Base-by-base conservation (phyloP, 169 alveolate genomes). In the Plasmodium ovale region DNA sequence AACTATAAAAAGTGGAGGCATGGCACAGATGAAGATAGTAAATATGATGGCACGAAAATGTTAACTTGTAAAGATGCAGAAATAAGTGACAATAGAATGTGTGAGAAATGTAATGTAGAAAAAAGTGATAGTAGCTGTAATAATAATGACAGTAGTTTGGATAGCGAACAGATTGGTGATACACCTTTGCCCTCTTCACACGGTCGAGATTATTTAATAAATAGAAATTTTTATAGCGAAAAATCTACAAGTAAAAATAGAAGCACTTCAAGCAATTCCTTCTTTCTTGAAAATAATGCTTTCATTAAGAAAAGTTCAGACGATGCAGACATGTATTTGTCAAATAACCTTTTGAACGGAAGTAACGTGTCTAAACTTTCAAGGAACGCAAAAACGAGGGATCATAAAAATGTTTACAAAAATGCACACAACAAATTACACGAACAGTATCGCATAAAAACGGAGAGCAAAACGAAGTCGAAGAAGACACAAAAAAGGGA, bases 221-320 rank as follows among this genome's bases (percentile, higher is more conserved):
- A 68, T 42, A 39, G 23, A 44, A 68, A 68, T 68, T 23, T 42
- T 2, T 62, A 77, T 77, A 67, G 37, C 3, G 60, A 37, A 23
- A 77, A 72, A 23, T 1, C 42, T 27, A 21, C 23, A 3, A 60
- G 33, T 0, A 7, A 39, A 27, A 67, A 33, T 77, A 67, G 88
- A 42, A 39, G 29, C 42, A 53, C 59, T 25, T 53, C 74, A 67
- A 60, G 16, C n/a, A 77, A 60, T 53, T 77, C 88, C 6, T 59
- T 60, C 14, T 35, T 68, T 21, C 29, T 35, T 14, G 47, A 29
- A 3, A 77, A 31, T n/a, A 21, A 59, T 56, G 29, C 72, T 29
- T 29, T 64, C n/a, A n/a, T n/a, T n/a, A n/a, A n/a, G n/a, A n/a
- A n/a, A n/a, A n/a, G n/a, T n/a, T n/a, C n/a, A n/a, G n/a, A n/a